A percentile compares a stretch with the other conserved stretches of the same genome.
Evolutionary conservation across 2,329 filamentous ascomycete genomes (phyloP).

Genomic region (Arachnopeziza araneosa): DNA sequence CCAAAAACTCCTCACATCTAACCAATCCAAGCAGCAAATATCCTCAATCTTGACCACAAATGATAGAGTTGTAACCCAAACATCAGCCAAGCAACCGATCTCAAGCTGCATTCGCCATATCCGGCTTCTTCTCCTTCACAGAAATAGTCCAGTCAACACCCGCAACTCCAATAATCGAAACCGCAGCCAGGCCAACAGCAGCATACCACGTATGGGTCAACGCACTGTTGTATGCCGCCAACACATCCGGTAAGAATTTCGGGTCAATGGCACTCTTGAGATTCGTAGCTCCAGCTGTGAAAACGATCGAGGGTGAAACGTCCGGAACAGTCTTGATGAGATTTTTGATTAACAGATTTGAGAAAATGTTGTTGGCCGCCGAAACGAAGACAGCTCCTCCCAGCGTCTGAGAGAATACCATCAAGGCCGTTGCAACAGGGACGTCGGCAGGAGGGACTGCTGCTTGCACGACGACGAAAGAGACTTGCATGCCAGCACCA

Average conservation of each 20-base stretch:
- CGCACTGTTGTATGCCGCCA: not conserved
- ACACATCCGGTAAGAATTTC: not conserved
- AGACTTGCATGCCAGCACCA: constrained; percentile 19
- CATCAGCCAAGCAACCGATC: not conserved
- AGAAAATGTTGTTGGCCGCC: constrained; percentile 22
- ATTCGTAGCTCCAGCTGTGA: not conserved
- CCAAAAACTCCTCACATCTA: not conserved
- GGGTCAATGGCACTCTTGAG: not conserved
- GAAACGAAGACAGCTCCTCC: constrained; percentile 32
- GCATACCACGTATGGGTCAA: not conserved
- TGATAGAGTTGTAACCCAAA: not conserved
- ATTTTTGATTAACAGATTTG: constrained; percentile 45
- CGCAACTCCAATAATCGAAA: not conserved
- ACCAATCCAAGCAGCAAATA: not conserved
- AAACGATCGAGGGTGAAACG: constrained; percentile 29
- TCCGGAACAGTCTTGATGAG: constrained; percentile 38
- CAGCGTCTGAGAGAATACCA: constrained; percentile 30
- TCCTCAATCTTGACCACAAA: not conserved
- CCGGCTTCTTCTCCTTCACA: not conserved
- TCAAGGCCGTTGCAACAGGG: constrained; percentile 22
- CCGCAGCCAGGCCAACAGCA: not conserved
- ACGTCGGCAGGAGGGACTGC: constrained; percentile 16
- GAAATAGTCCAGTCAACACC: not conserved
- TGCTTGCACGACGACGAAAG: constrained; percentile 18
- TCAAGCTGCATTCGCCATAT: not conserved